These are phyloP conservation scores for Candida nemodendra DNA, from an alignment of 805 yeast genomes.

Conservation along the genomic window DNA sequence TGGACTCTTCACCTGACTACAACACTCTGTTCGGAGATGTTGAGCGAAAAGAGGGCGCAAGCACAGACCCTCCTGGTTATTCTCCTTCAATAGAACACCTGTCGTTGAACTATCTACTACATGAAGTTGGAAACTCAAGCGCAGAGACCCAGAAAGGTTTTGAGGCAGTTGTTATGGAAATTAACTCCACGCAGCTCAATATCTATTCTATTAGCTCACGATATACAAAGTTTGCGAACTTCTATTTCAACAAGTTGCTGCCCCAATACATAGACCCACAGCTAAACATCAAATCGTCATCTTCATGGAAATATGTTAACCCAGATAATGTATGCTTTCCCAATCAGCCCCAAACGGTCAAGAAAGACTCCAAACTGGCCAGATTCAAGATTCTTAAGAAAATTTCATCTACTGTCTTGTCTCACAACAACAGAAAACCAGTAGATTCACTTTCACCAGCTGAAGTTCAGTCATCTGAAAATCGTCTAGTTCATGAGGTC, in stretches of 20 bases:
- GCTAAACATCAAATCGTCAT: slow-evolving; percentile 23
- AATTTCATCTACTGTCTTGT: neutral
- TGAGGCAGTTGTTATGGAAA: slow-evolving; percentile 28
- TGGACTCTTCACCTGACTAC: slow-evolving; percentile 5
- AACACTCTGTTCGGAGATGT: slow-evolving; percentile 1
- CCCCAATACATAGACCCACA: slow-evolving; percentile 29
- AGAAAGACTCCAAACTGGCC: neutral
- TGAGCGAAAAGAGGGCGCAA: too few relatives aligned
- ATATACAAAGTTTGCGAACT: slow-evolving; percentile 16
- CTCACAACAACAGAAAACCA: neutral
- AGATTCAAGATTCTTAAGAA: slow-evolving; percentile 3
- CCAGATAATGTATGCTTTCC: neutral
- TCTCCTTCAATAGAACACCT: slow-evolving; percentile 28
- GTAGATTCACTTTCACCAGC: neutral
- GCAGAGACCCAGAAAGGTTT: slow-evolving; percentile 3
- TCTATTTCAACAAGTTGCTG: slow-evolving; percentile 22
- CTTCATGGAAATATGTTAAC: neutral
- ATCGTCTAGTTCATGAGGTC: slow-evolving; percentile 13
- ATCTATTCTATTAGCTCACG: slow-evolving; percentile 20
- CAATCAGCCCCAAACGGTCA: neutral
- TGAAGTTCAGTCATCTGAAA: slow-evolving; percentile 8
- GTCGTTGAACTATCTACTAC: slow-evolving; percentile 20
- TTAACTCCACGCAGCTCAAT: slow-evolving; percentile 34
- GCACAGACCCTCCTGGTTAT: slow-evolving; percentile 20
- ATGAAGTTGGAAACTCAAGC: slow-evolving; percentile 10